These are phyloP conservation scores for barrel medic (Medicago truncatula) DNA, from an alignment of 306 rosid species.

Conservation along the genomic window DNA sequence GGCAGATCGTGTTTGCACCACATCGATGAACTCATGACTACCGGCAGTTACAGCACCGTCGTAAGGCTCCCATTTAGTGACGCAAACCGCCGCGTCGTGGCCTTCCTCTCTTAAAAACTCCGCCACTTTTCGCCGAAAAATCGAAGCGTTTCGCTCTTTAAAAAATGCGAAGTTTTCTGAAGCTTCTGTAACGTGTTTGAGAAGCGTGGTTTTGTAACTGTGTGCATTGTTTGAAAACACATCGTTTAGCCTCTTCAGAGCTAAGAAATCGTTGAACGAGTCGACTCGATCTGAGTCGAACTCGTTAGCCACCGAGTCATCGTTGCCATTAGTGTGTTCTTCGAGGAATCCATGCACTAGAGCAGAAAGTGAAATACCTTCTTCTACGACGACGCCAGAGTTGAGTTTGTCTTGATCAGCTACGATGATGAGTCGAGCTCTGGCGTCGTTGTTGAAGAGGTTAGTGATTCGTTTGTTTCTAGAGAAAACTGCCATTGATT, in stretches of 20 bases:
- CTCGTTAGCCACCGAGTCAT: slow-evolving; percentile 5
- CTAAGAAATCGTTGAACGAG: background rate
- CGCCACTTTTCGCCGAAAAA: slow-evolving; percentile 50
- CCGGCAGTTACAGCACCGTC: slow-evolving; percentile 52
- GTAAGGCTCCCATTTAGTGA: slow-evolving; percentile 48
- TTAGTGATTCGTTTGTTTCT: slow-evolving; percentile 56
- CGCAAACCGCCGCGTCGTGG: slow-evolving; percentile 76
- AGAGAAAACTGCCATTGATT: slow-evolving; percentile 41
- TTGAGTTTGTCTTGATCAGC: slow-evolving; percentile 35
- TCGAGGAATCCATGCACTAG: slow-evolving; percentile 68
- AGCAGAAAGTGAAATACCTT: slow-evolving; percentile 9
- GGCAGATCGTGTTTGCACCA: slow-evolving; percentile 30
- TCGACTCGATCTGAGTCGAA: slow-evolving; percentile 53
- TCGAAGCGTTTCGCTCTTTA: slow-evolving; percentile 22
- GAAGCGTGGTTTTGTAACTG: slow-evolving; percentile 41
- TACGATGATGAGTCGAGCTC: slow-evolving; percentile 57
- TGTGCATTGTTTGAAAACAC: slow-evolving; percentile 40
- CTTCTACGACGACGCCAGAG: slow-evolving; percentile 11
- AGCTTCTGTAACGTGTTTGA: slow-evolving; percentile 53
- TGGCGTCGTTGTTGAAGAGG: slow-evolving; percentile 55
- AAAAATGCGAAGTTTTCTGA: slow-evolving; percentile 34
- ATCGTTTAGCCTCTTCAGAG: background rate
- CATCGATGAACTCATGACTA: slow-evolving; percentile 69
- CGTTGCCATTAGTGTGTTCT: background rate
- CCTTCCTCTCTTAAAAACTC: slow-evolving; percentile 52